Percentiles rank a stretch among this genome's conserved stretches.
Evolutionary conservation across 2,329 filamentous ascomycete genomes (phyloP).

Genomic region (Byssoonygena ceratinophila): DNA sequence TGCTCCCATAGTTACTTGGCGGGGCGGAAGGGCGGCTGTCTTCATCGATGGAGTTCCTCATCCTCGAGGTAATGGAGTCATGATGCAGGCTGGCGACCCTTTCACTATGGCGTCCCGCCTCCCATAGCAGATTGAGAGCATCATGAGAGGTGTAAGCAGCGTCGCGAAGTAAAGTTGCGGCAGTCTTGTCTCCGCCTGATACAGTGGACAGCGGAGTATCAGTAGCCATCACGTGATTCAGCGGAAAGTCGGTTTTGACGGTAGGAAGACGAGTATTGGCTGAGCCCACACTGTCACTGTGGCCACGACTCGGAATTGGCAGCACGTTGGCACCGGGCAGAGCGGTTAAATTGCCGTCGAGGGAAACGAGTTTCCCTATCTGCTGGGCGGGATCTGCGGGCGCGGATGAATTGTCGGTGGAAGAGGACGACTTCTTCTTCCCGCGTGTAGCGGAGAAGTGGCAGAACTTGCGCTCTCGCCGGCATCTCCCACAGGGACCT

Average conservation of each 20-base stretch:
- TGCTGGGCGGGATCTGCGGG: slow-evolving; percentile 7
- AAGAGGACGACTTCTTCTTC: slow-evolving; percentile 15
- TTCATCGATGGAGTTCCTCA: background rate
- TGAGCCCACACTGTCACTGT: background rate
- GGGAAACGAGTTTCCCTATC: background rate
- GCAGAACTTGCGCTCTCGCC: slow-evolving; percentile 19
- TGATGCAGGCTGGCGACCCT: slow-evolving; percentile 8
- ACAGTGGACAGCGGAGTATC: background rate
- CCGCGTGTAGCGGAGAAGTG: slow-evolving; percentile 19
- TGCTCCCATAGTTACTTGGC: slow-evolving; percentile 12
- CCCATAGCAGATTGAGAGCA: slow-evolving; percentile 18
- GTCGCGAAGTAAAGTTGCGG: slow-evolving; percentile 17
- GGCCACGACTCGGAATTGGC: background rate
- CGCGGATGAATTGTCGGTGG: background rate
- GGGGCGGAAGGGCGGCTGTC: slow-evolving; percentile 12
- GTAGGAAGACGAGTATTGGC: background rate
- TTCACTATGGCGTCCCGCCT: slow-evolving; percentile 19
- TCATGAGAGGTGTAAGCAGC: slow-evolving; percentile 19
- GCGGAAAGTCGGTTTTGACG: background rate
- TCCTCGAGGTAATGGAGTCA: background rate
- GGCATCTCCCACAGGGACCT: slow-evolving; percentile 19
- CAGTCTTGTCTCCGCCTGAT: slow-evolving; percentile 15
- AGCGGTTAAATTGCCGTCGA: background rate
- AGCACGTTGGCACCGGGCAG: slow-evolving; percentile 2
- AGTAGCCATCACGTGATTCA: slow-evolving; percentile 7